Base-by-base conservation (phyloP, 1,284 basidiomycete species). In the Leccinum fuscescens region DNA sequence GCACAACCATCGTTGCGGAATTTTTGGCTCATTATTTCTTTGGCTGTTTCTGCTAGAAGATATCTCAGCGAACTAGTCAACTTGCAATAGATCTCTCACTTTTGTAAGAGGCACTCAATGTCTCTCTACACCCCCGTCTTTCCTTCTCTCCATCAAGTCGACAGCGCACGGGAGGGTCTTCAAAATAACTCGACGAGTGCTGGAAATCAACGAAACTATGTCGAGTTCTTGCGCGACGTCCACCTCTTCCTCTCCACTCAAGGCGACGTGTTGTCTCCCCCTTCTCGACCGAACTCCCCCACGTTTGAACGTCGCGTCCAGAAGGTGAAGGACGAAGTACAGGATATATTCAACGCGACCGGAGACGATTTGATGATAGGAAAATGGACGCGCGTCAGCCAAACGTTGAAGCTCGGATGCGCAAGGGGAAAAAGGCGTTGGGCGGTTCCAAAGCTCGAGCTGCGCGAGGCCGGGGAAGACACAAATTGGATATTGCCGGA, bases 71-170 rank as follows among this genome's bases (percentile, higher is more conserved):
- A 11, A 17, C 27, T 44, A 15, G 12, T 17, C 29, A 9, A 20
- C 11, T 51, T 57, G 15, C 22, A 46, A 50, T 37, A 46, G 12
- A 20, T 54, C 15, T 59, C 54, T 55, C 58, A 49, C 44, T 15
- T 46, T 50, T 46, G 29, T 49, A 11, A 55, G 54, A 29, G 60
- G 46, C 54, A 9, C 22, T 11, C 37, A 37, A 74, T 74, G 73
- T 74, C 73, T 48, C 67, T 74, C 9, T 76, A 74, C 59, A 76
- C 75, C 0, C 73, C 73, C 46, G 57, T 76, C 5, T 74, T 74
- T 31, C 75, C 73, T 4, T 55, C 72, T 12, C 56, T 64, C 17
- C 64, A 56, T 8, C 64, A 59, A 9, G 31, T 44, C 37, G 55
- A 48, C 44, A 29, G 14, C 33, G 24, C 60, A 49, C 60, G 46